A percentile compares a stretch with the other conserved stretches of the same genome.
Conservation (phyloP, 768 basidiomycete genomes). For the Auriscalpium orientale region DNA sequence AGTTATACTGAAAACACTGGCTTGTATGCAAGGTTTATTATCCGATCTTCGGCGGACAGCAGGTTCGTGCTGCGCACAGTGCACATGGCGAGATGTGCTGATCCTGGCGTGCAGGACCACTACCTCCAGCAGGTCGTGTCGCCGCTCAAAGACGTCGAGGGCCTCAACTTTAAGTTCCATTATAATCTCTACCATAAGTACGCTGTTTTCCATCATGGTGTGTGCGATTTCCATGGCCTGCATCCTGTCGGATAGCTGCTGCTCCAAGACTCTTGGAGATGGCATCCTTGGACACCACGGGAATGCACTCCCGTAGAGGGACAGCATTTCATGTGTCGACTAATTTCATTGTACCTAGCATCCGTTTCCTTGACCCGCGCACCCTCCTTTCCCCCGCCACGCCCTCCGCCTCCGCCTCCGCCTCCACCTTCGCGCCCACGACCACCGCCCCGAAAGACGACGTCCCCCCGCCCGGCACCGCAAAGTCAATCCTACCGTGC, state of each 20-base stretch:
- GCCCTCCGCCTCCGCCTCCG: constrained; percentile 21
- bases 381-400: constrained; percentile 49
- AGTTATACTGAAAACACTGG: background rate
- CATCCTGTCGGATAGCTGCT: no score
- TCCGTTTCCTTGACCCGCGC: constrained; percentile 82
- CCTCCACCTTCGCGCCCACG: constrained; percentile 56
- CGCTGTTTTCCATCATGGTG: constrained; percentile 16
- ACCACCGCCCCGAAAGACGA: constrained; percentile 79
- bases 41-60: no score
- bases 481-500: constrained; percentile 96
- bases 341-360: constrained; percentile 36
- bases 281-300: no score
- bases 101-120: constrained; percentile 61
- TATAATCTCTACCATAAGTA: constrained; percentile 95
- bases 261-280: no score
- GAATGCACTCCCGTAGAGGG: no score
- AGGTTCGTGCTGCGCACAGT: constrained; percentile 55
- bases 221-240: no score
- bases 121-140: constrained; percentile 97
- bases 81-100: background rate
- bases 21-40: no score
- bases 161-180: constrained; percentile 92
- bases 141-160: constrained; percentile 96
- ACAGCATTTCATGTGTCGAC: no score
- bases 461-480: constrained; percentile 70